phyloP scores from a whole-genome alignment of 2,329 filamentous ascomycete species.

The Talaromyces piceae region DNA sequence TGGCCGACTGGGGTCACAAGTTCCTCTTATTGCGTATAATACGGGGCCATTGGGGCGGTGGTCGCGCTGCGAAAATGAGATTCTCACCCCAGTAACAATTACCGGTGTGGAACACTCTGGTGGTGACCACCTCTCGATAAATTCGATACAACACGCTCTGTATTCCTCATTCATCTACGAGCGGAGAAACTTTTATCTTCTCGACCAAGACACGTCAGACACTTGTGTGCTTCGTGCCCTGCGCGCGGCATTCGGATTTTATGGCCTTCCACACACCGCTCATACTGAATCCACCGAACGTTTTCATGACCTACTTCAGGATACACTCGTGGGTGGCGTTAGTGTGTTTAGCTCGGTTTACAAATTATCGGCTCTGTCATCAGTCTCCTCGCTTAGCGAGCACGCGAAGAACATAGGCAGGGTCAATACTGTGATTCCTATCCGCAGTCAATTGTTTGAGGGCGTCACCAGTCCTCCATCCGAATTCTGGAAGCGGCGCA shows the following conservation, averaged over 20 bases:
- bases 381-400: not conserved
- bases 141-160: not conserved
- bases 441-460: not conserved
- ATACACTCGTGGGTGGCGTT: not conserved
- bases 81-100: not conserved
- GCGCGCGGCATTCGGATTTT: not conserved
- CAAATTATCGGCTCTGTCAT: not conserved
- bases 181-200: not conserved
- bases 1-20: not conserved
- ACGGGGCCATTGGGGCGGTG: not conserved
- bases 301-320: not conserved
- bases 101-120: not conserved
- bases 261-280: not conserved
- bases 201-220: not conserved
- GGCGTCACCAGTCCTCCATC: not conserved
- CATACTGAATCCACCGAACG: not conserved
- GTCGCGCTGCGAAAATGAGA: not conserved
- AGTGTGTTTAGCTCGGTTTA: not conserved
- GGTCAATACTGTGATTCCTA: not conserved
- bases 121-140: not conserved
- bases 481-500: not conserved
- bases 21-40: not conserved
- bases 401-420: not conserved
- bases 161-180: not conserved
- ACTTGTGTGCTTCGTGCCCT: not conserved